Evolutionary conservation across 2,329 filamentous ascomycete genomes (phyloP).

Genomic region (Monilinia vaccinii-corymbosi): DNA sequence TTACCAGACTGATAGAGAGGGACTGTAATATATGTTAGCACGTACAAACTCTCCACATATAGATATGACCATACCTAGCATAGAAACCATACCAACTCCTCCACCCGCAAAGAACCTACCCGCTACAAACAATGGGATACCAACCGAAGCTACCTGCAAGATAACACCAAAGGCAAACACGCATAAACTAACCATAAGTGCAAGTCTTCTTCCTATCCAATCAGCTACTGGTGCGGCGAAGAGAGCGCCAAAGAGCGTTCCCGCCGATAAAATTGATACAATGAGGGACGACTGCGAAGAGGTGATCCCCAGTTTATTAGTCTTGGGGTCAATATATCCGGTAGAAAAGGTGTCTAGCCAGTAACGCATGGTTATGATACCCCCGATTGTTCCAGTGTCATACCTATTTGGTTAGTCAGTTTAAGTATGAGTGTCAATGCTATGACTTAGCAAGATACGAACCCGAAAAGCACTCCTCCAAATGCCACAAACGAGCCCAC

Average conservation of each 20-base stretch:
- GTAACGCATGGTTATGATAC: slow-evolving; percentile 46
- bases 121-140: slow-evolving; percentile 57
- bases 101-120: slow-evolving; percentile 67
- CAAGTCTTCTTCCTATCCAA: slow-evolving; percentile 45
- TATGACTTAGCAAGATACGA: slow-evolving; percentile 14
- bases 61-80: slow-evolving; percentile 38
- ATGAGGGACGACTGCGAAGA: slow-evolving; percentile 53
- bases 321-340: slow-evolving; percentile 35
- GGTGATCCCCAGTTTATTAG: slow-evolving; percentile 38
- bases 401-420: slow-evolving; percentile 30
- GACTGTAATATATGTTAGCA: neutral
- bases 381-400: slow-evolving; percentile 50
- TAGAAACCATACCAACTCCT: slow-evolving; percentile 64
- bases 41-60: neutral
- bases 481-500: slow-evolving; percentile 54
- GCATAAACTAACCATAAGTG: slow-evolving; percentile 50
- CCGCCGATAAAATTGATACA: slow-evolving; percentile 59
- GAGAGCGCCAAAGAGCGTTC: slow-evolving; percentile 63
- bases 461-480: slow-evolving; percentile 51
- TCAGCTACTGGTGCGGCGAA: slow-evolving; percentile 33
- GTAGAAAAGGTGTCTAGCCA: slow-evolving; percentile 45
- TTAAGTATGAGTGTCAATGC: neutral
- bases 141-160: slow-evolving; percentile 54
- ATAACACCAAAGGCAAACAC: slow-evolving; percentile 61
- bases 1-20: slow-evolving; percentile 6